Conservation (phyloP, 2,329 filamentous ascomycete species). For the Botrytis tulipae region DNA sequence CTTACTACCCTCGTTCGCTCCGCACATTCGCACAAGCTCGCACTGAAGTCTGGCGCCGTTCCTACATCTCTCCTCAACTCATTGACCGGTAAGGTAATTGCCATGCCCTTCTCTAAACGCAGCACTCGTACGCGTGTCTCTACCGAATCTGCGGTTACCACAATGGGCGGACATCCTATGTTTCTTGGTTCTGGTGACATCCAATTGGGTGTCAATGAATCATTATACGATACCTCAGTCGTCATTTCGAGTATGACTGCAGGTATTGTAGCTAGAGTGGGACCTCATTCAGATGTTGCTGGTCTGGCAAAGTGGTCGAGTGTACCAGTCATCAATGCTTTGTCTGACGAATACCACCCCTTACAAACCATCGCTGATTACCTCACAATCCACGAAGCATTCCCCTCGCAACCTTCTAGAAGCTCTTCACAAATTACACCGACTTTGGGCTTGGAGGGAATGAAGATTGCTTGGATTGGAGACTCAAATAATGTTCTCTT, state of each 20-base stretch:
- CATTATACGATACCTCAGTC: conserved; percentile 84
- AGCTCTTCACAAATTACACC: conserved; percentile 23
- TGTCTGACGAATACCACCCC: conserved; percentile 90
- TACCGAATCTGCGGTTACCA: conserved; percentile 84
- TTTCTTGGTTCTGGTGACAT: conserved; percentile 96
- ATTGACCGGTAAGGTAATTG: conserved; percentile 76
- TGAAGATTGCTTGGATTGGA: conserved; percentile 94
- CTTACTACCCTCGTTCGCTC: conserved; percentile 80
- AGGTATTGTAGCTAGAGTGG: conserved; percentile 77
- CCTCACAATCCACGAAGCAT: conserved; percentile 81
- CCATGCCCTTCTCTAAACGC: conserved; percentile 96
- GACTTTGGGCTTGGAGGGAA: conserved; percentile 67
- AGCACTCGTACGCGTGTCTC: conserved; percentile 92
- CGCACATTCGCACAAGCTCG: conserved; percentile 72
- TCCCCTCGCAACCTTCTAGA: conserved; percentile 47
- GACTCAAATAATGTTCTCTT: conserved; percentile 97
- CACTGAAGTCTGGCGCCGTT: conserved; percentile 67
- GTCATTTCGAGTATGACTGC: conserved; percentile 95
- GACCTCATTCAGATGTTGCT: conserved; percentile 71
- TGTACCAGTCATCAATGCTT: conserved; percentile 81
- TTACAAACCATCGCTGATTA: conserved; percentile 94
- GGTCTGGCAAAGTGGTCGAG: conserved; percentile 68
- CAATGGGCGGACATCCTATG: conserved; percentile 91
- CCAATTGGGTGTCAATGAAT: conserved; percentile 94
- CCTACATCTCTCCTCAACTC: conserved; percentile 58